Conservation (phyloP, 768 basidiomycete genomes). For the Rhizopogon sp. region DNA sequence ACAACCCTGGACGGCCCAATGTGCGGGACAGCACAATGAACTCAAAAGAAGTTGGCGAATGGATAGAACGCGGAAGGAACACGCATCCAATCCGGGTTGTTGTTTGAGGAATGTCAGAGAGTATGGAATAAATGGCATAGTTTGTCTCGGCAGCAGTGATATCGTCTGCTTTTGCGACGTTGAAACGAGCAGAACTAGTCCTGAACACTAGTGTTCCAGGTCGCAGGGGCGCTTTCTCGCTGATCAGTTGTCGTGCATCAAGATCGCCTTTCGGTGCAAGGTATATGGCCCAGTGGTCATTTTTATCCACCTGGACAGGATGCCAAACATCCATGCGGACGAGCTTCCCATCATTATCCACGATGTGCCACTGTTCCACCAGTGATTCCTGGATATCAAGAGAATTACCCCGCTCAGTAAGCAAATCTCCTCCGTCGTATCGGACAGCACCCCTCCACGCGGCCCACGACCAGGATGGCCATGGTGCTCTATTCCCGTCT, state of each 20-base stretch:
- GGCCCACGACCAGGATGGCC: constrained; percentile 22
- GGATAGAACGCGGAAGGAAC: constrained; percentile 9
- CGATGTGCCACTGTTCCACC: constrained; percentile 11
- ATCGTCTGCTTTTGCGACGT: constrained; percentile 3
- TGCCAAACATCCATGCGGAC: constrained; percentile 10
- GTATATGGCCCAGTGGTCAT: constrained; percentile 1
- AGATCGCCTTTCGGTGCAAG: background rate
- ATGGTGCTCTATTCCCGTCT: background rate
- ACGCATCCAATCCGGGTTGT: constrained; percentile 7
- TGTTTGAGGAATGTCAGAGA: background rate
- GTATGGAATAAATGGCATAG: constrained; percentile 9
- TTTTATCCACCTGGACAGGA: background rate
- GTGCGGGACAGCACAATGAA: constrained; percentile 17
- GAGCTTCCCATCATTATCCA: constrained; percentile 7
- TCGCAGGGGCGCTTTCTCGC: background rate
- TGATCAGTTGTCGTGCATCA: background rate
- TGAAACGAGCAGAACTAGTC: constrained; percentile 11
- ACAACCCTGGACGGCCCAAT: background rate
- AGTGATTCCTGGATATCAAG: constrained; percentile 10
- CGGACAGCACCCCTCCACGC: constrained; percentile 15
- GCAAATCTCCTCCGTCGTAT: background rate
- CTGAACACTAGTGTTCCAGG: constrained; percentile 19
- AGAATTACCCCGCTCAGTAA: background rate
- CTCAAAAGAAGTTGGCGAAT: constrained; percentile 7
- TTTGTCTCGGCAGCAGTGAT: background rate